These are phyloP conservation scores for Fusarium chlamydosporum DNA, from an alignment of 2,329 filamentous ascomycete genomes.

Conservation along the genomic window DNA sequence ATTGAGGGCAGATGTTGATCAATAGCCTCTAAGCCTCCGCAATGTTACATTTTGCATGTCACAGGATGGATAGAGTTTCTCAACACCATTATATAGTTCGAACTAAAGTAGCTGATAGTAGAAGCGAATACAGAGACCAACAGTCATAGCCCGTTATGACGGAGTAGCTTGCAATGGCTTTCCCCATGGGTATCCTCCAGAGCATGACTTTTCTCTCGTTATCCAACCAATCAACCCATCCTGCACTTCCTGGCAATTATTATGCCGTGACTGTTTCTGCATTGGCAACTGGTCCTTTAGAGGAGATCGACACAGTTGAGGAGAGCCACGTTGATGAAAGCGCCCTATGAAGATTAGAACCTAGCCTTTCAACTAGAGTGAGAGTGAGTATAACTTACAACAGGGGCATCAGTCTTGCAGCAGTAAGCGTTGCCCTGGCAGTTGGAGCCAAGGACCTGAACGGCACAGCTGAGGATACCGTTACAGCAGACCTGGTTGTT, in stretches of 20 bases:
- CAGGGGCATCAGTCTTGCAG: not conserved
- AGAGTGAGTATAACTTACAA: conserved; percentile 14
- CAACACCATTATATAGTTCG: conserved; percentile 3
- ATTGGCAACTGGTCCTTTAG: not conserved
- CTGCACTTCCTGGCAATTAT: not conserved
- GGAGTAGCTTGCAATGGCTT: conserved; percentile 16
- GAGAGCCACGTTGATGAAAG: conserved; percentile 14
- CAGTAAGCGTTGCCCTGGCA: conserved; percentile 19
- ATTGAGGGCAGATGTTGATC: too few species aligned
- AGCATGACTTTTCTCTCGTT: not conserved
- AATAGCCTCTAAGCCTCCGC: too few species aligned
- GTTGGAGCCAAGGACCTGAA: conserved; percentile 26
- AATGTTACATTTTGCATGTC: not conserved
- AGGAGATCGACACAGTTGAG: conserved; percentile 23
- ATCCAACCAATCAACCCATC: not conserved
- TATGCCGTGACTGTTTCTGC: too few species aligned
- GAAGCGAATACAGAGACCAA: conserved; percentile 15
- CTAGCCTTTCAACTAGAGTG: rapidly evolving
- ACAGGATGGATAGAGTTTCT: not conserved
- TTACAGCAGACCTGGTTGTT: conserved; percentile 31
- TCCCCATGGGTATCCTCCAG: conserved; percentile 8
- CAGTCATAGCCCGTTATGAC: not conserved
- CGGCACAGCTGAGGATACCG: conserved; percentile 8
- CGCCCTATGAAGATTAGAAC: conserved; percentile 4
- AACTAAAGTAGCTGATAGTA: not conserved